Evolutionary conservation across 1,284 basidiomycete genomes (phyloP).

Genomic region (Ustilago trichophora): DNA sequence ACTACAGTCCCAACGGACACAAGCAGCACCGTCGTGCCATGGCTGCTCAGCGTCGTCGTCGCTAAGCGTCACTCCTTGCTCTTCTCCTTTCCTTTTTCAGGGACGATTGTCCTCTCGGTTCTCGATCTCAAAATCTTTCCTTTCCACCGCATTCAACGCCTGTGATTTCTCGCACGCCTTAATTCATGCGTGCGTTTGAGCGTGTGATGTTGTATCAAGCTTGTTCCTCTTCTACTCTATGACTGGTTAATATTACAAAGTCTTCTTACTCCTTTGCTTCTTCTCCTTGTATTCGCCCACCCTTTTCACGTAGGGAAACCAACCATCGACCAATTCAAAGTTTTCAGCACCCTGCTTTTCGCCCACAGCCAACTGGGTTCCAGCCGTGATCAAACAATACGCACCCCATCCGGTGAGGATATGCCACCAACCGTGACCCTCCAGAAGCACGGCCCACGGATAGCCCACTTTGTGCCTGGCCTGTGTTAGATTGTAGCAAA

Average conservation of each 20-base stretch:
- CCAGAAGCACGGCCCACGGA: conserved; percentile 48
- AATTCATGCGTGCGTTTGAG: too few species aligned
- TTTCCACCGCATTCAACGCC: too few species aligned
- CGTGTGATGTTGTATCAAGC: too few species aligned
- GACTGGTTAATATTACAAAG: too few species aligned
- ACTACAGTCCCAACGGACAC: too few species aligned
- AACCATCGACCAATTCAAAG: conserved; percentile 12
- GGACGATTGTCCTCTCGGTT: too few species aligned
- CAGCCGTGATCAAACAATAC: conserved; percentile 67
- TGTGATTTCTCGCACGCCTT: too few species aligned
- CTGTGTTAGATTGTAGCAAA: conserved; percentile 64
- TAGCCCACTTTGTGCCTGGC: conserved; percentile 49
- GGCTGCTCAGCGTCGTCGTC: conserved; percentile 10
- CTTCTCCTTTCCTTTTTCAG: too few species aligned
- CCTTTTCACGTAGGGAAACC: conserved; percentile 43
- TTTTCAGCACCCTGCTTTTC: conserved; percentile 51
- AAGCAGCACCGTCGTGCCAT: conserved; percentile 22
- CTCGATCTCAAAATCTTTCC: too few species aligned
- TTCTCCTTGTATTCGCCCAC: conserved; percentile 33
- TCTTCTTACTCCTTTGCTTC: too few species aligned
- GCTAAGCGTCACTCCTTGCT: too few species aligned
- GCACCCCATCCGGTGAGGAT: conserved; percentile 70
- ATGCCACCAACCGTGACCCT: conserved; percentile 70
- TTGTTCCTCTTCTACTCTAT: too few species aligned
- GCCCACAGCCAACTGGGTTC: conserved; percentile 35